Evolutionary conservation across 2,329 filamentous ascomycete genomes (phyloP), one percentile per base, ranked within the genome.

Genomic region (Fonsecaea erecta): DNA sequence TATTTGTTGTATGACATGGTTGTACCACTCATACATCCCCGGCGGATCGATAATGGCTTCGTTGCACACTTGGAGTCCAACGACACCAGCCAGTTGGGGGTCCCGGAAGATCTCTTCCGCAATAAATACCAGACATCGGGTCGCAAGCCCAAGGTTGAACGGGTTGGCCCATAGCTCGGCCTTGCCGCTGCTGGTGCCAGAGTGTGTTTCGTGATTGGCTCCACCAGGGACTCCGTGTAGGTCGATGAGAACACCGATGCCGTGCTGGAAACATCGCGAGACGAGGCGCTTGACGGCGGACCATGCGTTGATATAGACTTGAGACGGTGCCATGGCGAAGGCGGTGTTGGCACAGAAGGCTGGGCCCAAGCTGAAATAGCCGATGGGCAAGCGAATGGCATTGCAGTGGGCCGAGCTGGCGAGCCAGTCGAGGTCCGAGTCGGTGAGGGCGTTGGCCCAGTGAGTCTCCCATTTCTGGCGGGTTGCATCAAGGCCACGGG

Each of bases 171-270:
- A 87, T 18, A 87, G 77, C 26, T 81, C 81, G 0, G 84, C 82
- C 64, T 78, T 80, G 9, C 81, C 81, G 60, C 73, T 79, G 68
- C 82, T 81, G 7, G 83, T 86, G 3, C 85, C 85, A 4, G 83
- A 85, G 73, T 88, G 85, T 9, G 82, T 82, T 48, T 84, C 79
- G 1, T 73, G 71, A 70, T 88, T 87, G 6, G 83, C 85, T 12
- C 85, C 85, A 14, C 86, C 85, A 7, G 85, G 85, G 9, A 87
- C 75, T 32, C 82, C 84, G 71, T 88, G 85, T 6, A 88, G 73
- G 71, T 88, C 85, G 46, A 88, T 73, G n/a, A 88, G 72, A 1
- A 85, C 80, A 2, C 84, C 84, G 53, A 88, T 84, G 1, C 83
- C 84, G 51, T 78, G 75, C 16, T 72, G 66, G 32, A 78, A 76